Evolutionary conservation across 768 basidiomycete genomes (phyloP).

Genomic region (Zangia roseola): DNA sequence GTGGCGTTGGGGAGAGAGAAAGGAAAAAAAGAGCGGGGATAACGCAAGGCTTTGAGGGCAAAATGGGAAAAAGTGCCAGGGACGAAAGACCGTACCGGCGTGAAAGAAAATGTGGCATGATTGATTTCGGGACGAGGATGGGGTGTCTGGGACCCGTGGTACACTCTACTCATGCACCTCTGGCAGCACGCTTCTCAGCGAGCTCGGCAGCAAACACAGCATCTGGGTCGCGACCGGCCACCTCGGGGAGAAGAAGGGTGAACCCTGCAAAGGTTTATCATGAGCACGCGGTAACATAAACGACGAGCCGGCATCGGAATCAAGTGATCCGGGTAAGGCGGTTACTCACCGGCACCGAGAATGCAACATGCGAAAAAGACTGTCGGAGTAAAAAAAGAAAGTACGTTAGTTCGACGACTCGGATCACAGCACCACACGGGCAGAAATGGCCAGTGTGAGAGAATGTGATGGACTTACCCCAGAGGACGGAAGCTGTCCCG

Average conservation of each 20-base stretch:
- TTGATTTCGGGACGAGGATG: no score
- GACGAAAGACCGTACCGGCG: no score
- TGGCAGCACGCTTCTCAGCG: conserved; percentile 12
- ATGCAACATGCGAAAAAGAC: conserved; percentile 69
- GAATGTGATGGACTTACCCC: conserved; percentile 55
- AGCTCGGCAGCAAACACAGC: conserved; percentile 41
- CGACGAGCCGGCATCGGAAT: no score
- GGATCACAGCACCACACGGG: not conserved
- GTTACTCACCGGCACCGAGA: conserved; percentile 46
- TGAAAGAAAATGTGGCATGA: no score
- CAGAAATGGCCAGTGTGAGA: not conserved
- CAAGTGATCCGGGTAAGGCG: not conserved
- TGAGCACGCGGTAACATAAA: not conserved
- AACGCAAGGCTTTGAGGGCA: no score
- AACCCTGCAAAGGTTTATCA: conserved; percentile 19
- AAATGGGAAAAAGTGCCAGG: no score
- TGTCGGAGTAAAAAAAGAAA: conserved; percentile 23
- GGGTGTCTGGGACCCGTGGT: no score
- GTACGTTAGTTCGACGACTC: not conserved
- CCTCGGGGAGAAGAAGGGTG: conserved; percentile 52
- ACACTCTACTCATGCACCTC: not conserved
- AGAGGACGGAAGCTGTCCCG: conserved; percentile 64
- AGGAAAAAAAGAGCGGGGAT: no score
- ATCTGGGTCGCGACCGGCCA: conserved; percentile 51
- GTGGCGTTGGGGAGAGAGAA: no score